Base-by-base conservation (phyloP, 2,329 filamentous ascomycete genomes). In the Hypocreales sp. region DNA sequence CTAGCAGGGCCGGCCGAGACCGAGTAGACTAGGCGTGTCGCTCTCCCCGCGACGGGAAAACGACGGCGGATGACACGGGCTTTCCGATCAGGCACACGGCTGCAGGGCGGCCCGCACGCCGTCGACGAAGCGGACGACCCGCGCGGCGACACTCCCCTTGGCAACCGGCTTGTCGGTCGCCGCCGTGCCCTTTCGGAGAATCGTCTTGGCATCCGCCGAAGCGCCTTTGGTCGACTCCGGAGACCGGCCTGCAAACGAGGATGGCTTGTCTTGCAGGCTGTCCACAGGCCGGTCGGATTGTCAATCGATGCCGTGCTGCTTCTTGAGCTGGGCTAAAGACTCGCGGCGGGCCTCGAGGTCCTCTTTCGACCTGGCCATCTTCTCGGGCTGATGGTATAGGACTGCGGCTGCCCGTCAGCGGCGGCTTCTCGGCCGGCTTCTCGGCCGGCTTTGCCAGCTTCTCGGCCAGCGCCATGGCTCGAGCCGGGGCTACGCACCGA, bases 281-380 rank as follows among this genome's bases (percentile, higher is more conserved):
- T 67, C 67, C 53, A 56, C 62, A 69, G 69, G 60, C 71, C 71
- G 72, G 72, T 77, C 72, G 66, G 65, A 70, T 71, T 72, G 72
- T 87, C 83, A 98, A 76, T 94, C 87, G 69, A 95, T 94, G 54
- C 86, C 87, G 60, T 98, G 84, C 59, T 95, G 82, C 53, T 79
- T 74, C 67, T 98, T 98, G 63, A 95, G 76, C 64, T 83, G 80
- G 72, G 92, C 87, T 80, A 98, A 75, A 67, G 87, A 90, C 57
- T 92, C 82, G 61, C 90, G 81, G 61, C 90, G 82, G 47, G 83
- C 77, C 48, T 87, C 82, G 48, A 95, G 69, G 60, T 94, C 84
- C 60, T 90, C 81, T 75, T 82, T 87, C 64, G 82, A 81, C 57
- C 79, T 82, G 51, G 70, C 52, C 58, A 71, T 72, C 64, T 72